Evolutionary conservation across 257 asterid species (phyloP).

Genomic region (Fraxinus excelsior): DNA sequence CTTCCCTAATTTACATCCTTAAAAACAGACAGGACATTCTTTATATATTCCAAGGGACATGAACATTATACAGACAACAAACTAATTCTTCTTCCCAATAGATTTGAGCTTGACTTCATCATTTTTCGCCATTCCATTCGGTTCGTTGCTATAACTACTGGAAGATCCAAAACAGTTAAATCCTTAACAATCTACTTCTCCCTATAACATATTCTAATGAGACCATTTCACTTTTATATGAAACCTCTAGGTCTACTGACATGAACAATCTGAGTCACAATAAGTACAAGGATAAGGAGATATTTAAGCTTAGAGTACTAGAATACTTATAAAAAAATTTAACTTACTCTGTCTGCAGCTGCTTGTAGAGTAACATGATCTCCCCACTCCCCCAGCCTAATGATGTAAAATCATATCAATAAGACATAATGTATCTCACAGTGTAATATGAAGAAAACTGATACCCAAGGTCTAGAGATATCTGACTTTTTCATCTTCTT

Average conservation of each 20-base stretch:
- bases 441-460: background rate
- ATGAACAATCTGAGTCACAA: background rate
- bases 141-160: background rate
- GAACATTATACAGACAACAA: background rate
- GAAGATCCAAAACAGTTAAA: background rate
- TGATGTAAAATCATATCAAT: slow-evolving; percentile 27
- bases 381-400: slow-evolving; percentile 93
- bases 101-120: background rate
- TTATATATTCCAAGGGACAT: background rate
- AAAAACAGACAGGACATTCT: background rate
- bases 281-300: background rate
- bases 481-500: slow-evolving; percentile 84
- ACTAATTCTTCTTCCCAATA: background rate
- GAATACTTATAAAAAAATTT: slow-evolving; percentile 4
- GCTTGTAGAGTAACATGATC: slow-evolving; percentile 99
- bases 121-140: background rate
- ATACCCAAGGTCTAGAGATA: slow-evolving; percentile 1
- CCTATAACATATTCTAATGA: background rate
- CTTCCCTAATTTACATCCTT: background rate
- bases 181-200: background rate
- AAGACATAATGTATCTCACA: background rate
- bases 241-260: background rate
- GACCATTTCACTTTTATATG: background rate
- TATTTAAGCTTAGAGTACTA: background rate
- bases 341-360: slow-evolving; percentile 92